These are phyloP conservation scores for Amanita rubescens DNA, from an alignment of 768 basidiomycete genomes.

Conservation along the genomic window DNA sequence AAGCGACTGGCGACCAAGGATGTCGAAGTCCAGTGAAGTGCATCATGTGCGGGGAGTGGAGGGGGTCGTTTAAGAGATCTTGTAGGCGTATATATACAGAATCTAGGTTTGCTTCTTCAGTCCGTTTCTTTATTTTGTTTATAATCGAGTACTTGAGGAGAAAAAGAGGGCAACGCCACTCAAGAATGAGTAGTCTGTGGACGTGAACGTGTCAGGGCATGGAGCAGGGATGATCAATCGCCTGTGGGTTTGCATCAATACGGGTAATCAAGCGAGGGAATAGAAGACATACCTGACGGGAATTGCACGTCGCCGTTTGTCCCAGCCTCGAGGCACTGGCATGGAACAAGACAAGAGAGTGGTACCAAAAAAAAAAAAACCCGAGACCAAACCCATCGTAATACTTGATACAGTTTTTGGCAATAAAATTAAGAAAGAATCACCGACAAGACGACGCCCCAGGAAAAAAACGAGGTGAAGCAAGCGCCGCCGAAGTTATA, in stretches of 20 bases:
- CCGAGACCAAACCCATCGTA: slow-evolving; percentile 3
- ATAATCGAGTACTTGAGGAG: not conserved
- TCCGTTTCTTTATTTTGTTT: slow-evolving; percentile 4
- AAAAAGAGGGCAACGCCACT: not conserved
- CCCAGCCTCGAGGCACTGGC: not conserved
- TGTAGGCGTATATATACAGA: slow-evolving; percentile 4
- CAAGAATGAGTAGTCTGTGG: not conserved
- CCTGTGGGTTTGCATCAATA: not conserved
- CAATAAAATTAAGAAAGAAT: slow-evolving; percentile 4
- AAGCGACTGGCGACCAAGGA: too few relatives aligned
- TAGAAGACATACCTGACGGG: not conserved
- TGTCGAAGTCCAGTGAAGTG: not conserved
- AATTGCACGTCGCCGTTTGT: not conserved
- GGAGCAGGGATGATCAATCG: not conserved
- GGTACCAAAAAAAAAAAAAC: not conserved
- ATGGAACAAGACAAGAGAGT: not conserved
- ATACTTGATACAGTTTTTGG: slow-evolving; percentile 8
- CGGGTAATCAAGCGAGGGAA: not conserved
- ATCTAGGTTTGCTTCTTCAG: slow-evolving; percentile 3
- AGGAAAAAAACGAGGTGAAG: not conserved
- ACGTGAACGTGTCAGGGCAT: not conserved
- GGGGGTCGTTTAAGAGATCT: not conserved
- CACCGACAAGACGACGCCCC: not conserved
- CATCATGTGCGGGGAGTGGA: not conserved
- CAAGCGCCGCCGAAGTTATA: not conserved